Evolutionary conservation across 2,329 filamentous ascomycete genomes (phyloP), one percentile per base, ranked within the genome.

Genomic region (Colletotrichum noveboracense): DNA sequence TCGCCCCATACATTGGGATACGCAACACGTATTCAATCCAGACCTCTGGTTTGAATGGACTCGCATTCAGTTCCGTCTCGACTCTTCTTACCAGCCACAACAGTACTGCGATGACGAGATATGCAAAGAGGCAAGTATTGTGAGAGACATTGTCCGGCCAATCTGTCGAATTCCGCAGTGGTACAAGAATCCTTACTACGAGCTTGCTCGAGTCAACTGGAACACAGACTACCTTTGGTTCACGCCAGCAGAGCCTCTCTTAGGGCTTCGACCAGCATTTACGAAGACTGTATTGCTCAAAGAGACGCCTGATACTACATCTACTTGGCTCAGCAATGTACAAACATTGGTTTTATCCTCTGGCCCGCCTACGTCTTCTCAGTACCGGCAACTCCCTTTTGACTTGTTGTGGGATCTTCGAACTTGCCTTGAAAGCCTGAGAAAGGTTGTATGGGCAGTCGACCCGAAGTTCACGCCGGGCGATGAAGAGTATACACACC

Each of bases 381-480:
- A 18, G 18, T 43, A n/a, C 9, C 38, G 18, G 18, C 5, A n/a
- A 6, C 38, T 43, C 18, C 38, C 38, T 6, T 10, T 10, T 43
- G 38, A 43, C 38, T n/a, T n/a, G 2, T 48, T 48, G 3, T 48
- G 43, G 43, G 43, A 48, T 4, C 43, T 48, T 4, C 43, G 43
- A 21, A 48, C 43, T 48, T 48, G 43, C n/a, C 7, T 48, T 13
- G 3, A 6, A 4, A 48, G 43, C 43, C 43, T 48, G 2, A 48
- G 43, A 21, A n/a, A 6, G 43, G 43, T 48, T 48, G 4, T 48
- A 21, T 48, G n/a, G 43, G 43, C 43, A 48, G 4, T 48, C 43
- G 3, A 7, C 1, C 43, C 43, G 0, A 3, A 21, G 0, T 48
- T 48, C 6, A 4, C 10, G 4, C n/a, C 10, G 10, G 43, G n/a